phyloP scores from a whole-genome alignment of 1,139 yeast genomes.

The Yamadazyma membranifaciens region DNA sequence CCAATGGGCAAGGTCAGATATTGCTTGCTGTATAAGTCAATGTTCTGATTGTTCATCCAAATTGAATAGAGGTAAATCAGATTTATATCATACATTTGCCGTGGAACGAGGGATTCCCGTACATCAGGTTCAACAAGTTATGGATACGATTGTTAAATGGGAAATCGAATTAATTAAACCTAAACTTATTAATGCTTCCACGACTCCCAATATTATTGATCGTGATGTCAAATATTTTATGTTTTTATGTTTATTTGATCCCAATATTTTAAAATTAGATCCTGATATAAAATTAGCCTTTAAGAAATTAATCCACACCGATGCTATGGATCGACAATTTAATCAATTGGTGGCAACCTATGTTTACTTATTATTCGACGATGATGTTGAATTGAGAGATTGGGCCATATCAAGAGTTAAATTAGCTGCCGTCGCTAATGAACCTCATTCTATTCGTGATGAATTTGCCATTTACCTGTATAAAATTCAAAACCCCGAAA shows the following conservation, averaged over 20 bases:
- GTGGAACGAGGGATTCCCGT: slow-evolving; percentile 48
- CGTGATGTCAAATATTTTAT: slow-evolving; percentile 3
- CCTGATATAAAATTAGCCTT: slow-evolving; percentile 30
- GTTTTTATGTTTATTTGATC: slow-evolving; percentile 27
- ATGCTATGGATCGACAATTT: slow-evolving; percentile 4
- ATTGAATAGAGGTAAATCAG: slow-evolving; percentile 53
- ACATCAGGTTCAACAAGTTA: slow-evolving; percentile 48
- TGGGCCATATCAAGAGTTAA: slow-evolving; percentile 39
- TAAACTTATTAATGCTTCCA: not conserved
- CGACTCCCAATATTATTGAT: not conserved
- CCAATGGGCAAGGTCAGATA: slow-evolving; percentile 38
- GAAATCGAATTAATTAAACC: slow-evolving; percentile 5
- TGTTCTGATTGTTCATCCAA: slow-evolving; percentile 54
- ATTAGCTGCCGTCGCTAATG: not conserved
- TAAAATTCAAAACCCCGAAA: slow-evolving; percentile 51
- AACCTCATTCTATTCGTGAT: slow-evolving; percentile 25
- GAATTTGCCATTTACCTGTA: slow-evolving; percentile 54
- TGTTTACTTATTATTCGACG: slow-evolving; percentile 53
- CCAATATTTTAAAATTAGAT: slow-evolving; percentile 43
- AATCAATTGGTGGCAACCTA: slow-evolving; percentile 42
- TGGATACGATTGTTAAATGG: slow-evolving; percentile 54
- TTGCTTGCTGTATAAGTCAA: slow-evolving; percentile 35
- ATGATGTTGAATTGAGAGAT: slow-evolving; percentile 37
- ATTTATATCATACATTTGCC: slow-evolving; percentile 51
- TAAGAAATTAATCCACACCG: slow-evolving; percentile 2